These are phyloP conservation scores for Pichia thaimueangensis DNA, from an alignment of 805 yeast species.

Conservation along the genomic window DNA sequence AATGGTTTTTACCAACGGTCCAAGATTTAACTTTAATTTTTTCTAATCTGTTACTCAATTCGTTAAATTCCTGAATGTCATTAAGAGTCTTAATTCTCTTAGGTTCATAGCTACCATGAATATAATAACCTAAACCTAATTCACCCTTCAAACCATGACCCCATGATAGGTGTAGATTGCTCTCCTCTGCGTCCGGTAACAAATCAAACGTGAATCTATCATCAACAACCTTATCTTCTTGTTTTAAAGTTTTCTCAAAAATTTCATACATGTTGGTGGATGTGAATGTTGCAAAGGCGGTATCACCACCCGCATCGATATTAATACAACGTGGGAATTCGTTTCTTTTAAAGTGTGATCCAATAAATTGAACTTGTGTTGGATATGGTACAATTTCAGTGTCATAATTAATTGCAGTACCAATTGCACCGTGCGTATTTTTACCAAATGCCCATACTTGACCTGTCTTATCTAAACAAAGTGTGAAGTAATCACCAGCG, in stretches of 20 bases:
- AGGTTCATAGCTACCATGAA: constrained; percentile 70
- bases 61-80: constrained; percentile 50
- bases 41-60: constrained; percentile 33
- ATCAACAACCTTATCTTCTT: constrained; percentile 5
- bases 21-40: constrained; percentile 45
- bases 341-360: constrained; percentile 33
- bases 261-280: constrained; percentile 31
- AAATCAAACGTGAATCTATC: constrained; percentile 12
- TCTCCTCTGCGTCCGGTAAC: constrained; percentile 20
- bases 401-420: constrained; percentile 56
- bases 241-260: constrained; percentile 27
- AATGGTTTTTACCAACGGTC: constrained; percentile 62
- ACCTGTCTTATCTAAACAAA: constrained; percentile 64
- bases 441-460: constrained; percentile 81
- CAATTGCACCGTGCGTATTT: constrained; percentile 81
- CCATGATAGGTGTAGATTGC: constrained; percentile 47
- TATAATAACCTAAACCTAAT: constrained; percentile 69
- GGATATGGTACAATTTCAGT: constrained; percentile 72
- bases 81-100: constrained; percentile 44
- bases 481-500: constrained; percentile 66
- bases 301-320: constrained; percentile 65
- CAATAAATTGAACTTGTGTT: constrained; percentile 38
- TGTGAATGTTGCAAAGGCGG: constrained; percentile 46
- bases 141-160: constrained; percentile 88
- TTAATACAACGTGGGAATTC: constrained; percentile 42